Base-by-base conservation (phyloP, 768 basidiomycete genomes). In the Mycena leptocephala region DNA sequence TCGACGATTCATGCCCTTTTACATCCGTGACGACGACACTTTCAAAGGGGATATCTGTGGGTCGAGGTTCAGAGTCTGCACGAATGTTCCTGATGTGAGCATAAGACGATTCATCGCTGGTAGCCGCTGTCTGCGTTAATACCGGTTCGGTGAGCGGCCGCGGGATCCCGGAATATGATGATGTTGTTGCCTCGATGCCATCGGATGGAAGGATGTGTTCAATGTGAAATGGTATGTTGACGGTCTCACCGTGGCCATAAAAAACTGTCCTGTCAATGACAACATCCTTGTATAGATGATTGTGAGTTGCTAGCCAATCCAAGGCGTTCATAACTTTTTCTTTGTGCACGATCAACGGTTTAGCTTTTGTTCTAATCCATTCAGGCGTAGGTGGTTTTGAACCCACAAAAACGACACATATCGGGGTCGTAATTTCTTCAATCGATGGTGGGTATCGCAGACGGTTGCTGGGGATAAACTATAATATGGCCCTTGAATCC, bases 401-500 rank as follows among this genome's bases (percentile, higher is more conserved):
- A 0, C 82, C 81, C 0, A 82, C 77, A 65, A 83, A 83, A 0
- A 83, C 53, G 1, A 83, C 70, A 58, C 81, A 82, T 5, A 82
- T 80, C 7, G 78, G 79, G 0, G 79, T 74, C 4, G n/a, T n/a
- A n/a, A n/a, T n/a, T n/a, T n/a, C n/a, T n/a, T n/a, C n/a, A n/a
- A n/a, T n/a, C n/a, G n/a, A n/a, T n/a, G n/a, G n/a, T n/a, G n/a
- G n/a, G n/a, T n/a, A n/a, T n/a, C n/a, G n/a, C n/a, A n/a, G n/a
- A n/a, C n/a, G n/a, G n/a, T n/a, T n/a, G n/a, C n/a, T n/a, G n/a
- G n/a, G n/a, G n/a, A n/a, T n/a, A n/a, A n/a, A n/a, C n/a, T n/a
- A n/a, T n/a, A n/a, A n/a, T n/a, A n/a, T n/a, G n/a, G n/a, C n/a
- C n/a, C n/a, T n/a, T n/a, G n/a, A n/a, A n/a, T n/a, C n/a, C n/a